Conservation (phyloP, 352 stramenopile genomes). For the Phytopythium delawarense region DNA sequence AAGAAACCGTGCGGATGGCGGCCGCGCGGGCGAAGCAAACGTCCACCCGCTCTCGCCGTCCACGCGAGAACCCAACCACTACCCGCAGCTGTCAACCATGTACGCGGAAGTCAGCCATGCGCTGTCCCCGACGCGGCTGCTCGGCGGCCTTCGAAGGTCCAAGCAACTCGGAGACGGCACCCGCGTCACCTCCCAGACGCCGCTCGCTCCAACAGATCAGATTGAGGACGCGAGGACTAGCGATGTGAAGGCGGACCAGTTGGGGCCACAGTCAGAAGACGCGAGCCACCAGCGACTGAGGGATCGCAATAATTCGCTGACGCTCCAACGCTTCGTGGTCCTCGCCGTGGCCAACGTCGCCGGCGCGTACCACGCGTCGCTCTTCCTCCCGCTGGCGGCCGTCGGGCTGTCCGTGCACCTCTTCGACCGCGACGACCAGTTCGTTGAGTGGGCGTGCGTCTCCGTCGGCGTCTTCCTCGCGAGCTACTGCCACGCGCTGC, state of each 20-base stretch:
- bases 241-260: background rate
- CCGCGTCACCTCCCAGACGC: background rate
- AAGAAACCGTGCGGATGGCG: background rate
- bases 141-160: background rate
- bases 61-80: background rate
- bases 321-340: conserved; percentile 19
- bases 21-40: background rate
- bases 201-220: background rate
- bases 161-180: background rate
- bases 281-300: background rate
- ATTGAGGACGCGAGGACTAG: background rate
- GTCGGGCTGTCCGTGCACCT: conserved; percentile 36
- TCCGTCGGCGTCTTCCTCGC: conserved; percentile 29
- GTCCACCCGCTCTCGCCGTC: conserved; percentile 1
- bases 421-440: conserved; percentile 22
- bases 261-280: background rate
- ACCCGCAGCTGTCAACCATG: background rate
- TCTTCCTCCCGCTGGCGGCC: conserved; percentile 57
- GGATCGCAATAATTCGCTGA: conserved; percentile 1
- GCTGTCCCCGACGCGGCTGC: conserved; percentile 1
- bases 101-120: conserved; percentile 1
- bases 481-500: conserved; percentile 31
- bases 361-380: conserved; percentile 28
- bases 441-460: conserved; percentile 27
- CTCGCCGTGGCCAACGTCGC: conserved; percentile 29